Percentiles rank a stretch among this genome's conserved stretches.
These are phyloP conservation scores for Pestalotiopsis sp. DNA, from an alignment of 2,329 filamentous ascomycete genomes.

Conservation along the genomic window DNA sequence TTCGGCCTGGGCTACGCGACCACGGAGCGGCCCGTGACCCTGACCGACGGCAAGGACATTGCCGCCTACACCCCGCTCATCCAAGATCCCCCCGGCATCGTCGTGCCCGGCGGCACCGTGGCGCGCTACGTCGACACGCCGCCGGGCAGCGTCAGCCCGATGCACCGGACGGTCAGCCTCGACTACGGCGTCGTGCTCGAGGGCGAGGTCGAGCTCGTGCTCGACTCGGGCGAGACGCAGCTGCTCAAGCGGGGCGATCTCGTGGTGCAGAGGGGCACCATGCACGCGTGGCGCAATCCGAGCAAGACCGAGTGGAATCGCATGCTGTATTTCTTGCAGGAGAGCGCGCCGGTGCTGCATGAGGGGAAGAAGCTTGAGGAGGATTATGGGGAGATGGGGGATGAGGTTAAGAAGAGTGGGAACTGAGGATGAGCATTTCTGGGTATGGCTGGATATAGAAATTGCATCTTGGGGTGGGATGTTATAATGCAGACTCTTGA, in stretches of 20 bases:
- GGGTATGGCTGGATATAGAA: not conserved
- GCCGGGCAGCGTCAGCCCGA: conserved; percentile 40
- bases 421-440: not conserved
- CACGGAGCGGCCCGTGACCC: conserved; percentile 46
- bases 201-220: conserved; percentile 49
- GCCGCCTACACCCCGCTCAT: conserved; percentile 46
- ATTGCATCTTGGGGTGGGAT: no score
- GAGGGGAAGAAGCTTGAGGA: conserved; percentile 23
- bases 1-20: conserved; percentile 55
- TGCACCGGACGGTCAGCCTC: conserved; percentile 51
- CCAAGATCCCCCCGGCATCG: conserved; percentile 49
- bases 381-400: conserved; percentile 25
- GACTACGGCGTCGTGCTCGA: conserved; percentile 55
- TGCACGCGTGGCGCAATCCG: conserved; percentile 43
- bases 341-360: conserved; percentile 24
- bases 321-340: conserved; percentile 38
- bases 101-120: conserved; percentile 45
- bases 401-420: conserved; percentile 18
- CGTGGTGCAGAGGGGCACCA: conserved; percentile 49
- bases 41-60: conserved; percentile 49
- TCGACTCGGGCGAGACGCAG: conserved; percentile 48
- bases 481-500: no score
- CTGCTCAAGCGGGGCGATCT: conserved; percentile 48
- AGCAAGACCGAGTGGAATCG: conserved; percentile 42
- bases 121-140: conserved; percentile 49